phyloP scores from a whole-genome alignment of 1,284 basidiomycete species.

The Pseudomicrostroma phylloplanum region DNA sequence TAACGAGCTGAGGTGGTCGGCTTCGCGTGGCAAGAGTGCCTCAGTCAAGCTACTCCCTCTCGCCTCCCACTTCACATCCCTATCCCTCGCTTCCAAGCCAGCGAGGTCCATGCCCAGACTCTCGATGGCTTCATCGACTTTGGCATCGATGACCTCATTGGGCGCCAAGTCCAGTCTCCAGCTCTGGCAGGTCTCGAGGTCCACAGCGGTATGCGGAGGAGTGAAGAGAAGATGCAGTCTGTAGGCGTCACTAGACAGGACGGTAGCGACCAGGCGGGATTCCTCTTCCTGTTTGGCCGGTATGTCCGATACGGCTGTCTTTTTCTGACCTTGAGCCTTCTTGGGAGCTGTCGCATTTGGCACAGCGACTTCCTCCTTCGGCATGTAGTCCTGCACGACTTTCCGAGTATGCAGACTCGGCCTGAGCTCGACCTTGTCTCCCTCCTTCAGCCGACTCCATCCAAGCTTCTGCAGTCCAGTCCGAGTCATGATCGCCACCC shows the following conservation, averaged over 20 bases:
- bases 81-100: not conserved
- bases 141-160: constrained; percentile 63
- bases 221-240: constrained; percentile 38
- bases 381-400: not conserved
- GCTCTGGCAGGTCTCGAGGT: constrained; percentile 33
- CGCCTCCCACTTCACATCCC: constrained; percentile 9
- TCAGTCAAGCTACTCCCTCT: constrained; percentile 40
- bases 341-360: not conserved
- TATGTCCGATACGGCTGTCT: not conserved
- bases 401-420: not conserved
- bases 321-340: not conserved
- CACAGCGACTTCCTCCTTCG: not conserved
- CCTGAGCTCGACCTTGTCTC: constrained; percentile 9
- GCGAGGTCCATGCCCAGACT: constrained; percentile 61
- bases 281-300: not conserved
- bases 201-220: constrained; percentile 26
- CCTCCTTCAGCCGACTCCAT: constrained; percentile 13
- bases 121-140: constrained; percentile 66
- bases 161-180: constrained; percentile 64
- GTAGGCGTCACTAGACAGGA: constrained; percentile 28
- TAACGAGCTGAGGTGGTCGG: constrained; percentile 38
- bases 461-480: constrained; percentile 8
- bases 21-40: constrained; percentile 55
- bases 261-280: constrained; percentile 8
- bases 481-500: not conserved